These are phyloP conservation scores for Chrysoporthe puriensis DNA, from an alignment of 2,329 filamentous ascomycete species.

Conservation along the genomic window DNA sequence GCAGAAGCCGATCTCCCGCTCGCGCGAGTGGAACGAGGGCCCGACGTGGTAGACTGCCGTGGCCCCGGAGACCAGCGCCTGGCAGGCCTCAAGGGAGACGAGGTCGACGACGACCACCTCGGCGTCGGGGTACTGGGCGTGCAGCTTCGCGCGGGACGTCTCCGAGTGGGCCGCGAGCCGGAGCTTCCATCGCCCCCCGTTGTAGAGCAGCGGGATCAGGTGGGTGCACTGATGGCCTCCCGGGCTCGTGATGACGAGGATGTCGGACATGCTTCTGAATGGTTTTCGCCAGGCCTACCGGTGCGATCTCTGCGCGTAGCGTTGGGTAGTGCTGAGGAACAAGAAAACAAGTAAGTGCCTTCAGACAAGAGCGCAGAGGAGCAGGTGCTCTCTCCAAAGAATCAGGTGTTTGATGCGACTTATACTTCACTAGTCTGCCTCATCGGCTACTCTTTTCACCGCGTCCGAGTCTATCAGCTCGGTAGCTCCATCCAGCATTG, in stretches of 20 bases:
- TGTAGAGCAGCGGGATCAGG: constrained; percentile 40
- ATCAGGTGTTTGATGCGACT: too few species aligned
- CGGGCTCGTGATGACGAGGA: constrained; percentile 43
- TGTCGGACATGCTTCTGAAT: constrained; percentile 31
- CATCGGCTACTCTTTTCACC: too few species aligned
- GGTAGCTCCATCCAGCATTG: too few species aligned
- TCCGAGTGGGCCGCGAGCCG: constrained; percentile 39
- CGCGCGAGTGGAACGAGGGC: constrained; percentile 40
- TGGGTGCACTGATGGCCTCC: constrained; percentile 41
- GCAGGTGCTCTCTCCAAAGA: too few species aligned
- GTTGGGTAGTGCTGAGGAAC: not conserved
- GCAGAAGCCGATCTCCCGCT: constrained; percentile 39
- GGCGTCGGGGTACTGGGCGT: constrained; percentile 37
- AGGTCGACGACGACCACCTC: constrained; percentile 35
- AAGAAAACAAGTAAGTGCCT: not conserved
- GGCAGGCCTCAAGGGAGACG: not conserved
- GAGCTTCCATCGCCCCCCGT: constrained; percentile 37
- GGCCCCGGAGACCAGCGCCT: constrained; percentile 27
- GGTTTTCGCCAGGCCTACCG: not conserved
- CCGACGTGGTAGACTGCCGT: constrained; percentile 39
- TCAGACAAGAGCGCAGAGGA: too few species aligned
- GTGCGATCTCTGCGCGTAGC: too few species aligned
- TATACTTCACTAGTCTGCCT: too few species aligned
- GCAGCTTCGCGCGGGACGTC: constrained; percentile 35
- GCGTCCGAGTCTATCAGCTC: too few species aligned